phyloP scores from a whole-genome alignment of 768 basidiomycete species.

The Hebeloma cylindrosporum region DNA sequence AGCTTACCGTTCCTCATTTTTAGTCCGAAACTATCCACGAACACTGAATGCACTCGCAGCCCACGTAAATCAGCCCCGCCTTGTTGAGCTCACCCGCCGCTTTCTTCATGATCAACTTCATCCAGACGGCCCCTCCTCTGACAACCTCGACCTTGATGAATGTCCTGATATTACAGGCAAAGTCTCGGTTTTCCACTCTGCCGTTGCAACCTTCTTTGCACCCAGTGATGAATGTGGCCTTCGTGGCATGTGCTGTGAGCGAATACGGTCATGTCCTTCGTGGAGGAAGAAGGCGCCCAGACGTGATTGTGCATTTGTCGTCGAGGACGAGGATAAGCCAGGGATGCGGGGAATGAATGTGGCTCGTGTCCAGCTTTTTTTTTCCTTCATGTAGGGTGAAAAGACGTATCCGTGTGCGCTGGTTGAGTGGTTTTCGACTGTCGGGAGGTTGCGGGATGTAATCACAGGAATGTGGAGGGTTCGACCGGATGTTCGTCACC shows the following conservation, averaged over 20 bases:
- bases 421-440: conserved; percentile 33
- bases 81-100: conserved; percentile 1
- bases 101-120: conserved; percentile 8
- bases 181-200: conserved; percentile 29
- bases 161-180: conserved; percentile 9
- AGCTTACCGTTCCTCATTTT: not conserved
- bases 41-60: not conserved
- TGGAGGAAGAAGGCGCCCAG: conserved; percentile 29
- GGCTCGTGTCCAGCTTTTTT: conserved; percentile 27
- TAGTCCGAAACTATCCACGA: not conserved
- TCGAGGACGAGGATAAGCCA: conserved; percentile 8
- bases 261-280: conserved; percentile 25
- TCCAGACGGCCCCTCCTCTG: not conserved
- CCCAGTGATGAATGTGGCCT: conserved; percentile 36
- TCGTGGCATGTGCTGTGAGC: conserved; percentile 28
- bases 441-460: too few species aligned
- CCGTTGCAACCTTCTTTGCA: conserved; percentile 30
- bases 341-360: conserved; percentile 28
- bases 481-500: not conserved
- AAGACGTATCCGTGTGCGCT: conserved; percentile 27
- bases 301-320: conserved; percentile 31
- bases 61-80: not conserved
- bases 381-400: conserved; percentile 24
- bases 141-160: not conserved
- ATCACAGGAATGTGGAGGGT: conserved; percentile 8